Evolutionary conservation across 108 stramenopile genomes (phyloP).

Genomic region (Epithemia pelagica): DNA sequence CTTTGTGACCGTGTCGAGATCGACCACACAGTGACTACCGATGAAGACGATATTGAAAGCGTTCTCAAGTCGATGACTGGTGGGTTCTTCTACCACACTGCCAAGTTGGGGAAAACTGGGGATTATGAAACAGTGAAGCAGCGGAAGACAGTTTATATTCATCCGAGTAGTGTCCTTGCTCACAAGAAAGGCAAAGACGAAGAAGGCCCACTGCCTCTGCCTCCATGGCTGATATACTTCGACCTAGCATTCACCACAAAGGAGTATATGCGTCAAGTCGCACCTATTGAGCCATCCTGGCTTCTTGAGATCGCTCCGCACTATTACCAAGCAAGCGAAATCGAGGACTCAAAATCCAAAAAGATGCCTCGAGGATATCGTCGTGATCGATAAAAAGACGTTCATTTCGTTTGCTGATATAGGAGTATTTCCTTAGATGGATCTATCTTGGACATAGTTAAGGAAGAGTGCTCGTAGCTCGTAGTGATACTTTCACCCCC

Average conservation of each 20-base stretch:
- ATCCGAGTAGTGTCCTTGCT: conserved; percentile 91
- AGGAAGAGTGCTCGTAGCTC: too few species aligned
- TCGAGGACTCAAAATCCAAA: conserved; percentile 84
- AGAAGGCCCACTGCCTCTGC: conserved; percentile 89
- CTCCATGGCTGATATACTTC: conserved; percentile 90
- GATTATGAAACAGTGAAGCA: conserved; percentile 98
- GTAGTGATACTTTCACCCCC: too few species aligned
- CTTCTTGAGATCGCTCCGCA: conserved; percentile 97
- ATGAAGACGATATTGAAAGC: conserved; percentile 68
- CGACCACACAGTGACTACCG: conserved; percentile 59
- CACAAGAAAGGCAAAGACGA: conserved; percentile 53
- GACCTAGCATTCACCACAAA: conserved; percentile 97
- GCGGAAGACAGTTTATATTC: conserved; percentile 90
- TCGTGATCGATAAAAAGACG: background rate
- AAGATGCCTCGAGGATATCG: conserved; percentile 34
- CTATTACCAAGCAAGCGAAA: conserved; percentile 90
- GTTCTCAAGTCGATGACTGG: conserved; percentile 90
- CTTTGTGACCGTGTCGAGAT: conserved; percentile 98
- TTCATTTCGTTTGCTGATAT: too few species aligned
- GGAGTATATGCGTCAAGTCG: conserved; percentile 97
- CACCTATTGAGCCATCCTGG: conserved; percentile 93
- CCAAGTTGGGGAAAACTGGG: conserved; percentile 80
- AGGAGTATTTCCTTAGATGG: too few species aligned
- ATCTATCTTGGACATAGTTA: too few species aligned
- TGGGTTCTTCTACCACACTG: conserved; percentile 98